These are phyloP conservation scores for Grifola frondosa DNA, from an alignment of 1,284 basidiomycete genomes.

Conservation along the genomic window DNA sequence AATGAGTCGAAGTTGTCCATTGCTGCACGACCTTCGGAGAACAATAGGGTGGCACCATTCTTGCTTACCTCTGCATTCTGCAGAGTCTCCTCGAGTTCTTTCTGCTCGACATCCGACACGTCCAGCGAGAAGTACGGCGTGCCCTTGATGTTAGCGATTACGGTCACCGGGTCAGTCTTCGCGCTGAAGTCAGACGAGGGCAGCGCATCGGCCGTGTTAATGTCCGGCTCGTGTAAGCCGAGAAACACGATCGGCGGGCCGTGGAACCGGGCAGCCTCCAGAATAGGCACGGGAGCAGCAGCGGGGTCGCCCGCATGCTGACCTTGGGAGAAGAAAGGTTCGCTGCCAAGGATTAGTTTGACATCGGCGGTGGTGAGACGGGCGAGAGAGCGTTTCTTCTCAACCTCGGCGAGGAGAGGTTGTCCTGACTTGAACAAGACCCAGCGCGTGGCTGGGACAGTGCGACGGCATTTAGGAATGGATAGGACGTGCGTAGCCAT, in stretches of 20 bases:
- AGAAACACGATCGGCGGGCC: conserved; percentile 66
- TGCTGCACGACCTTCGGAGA: conserved; percentile 68
- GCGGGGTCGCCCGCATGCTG: conserved; percentile 48
- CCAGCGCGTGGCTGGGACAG: conserved; percentile 64
- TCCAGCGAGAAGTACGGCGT: conserved; percentile 82
- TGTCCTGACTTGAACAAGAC: conserved; percentile 70
- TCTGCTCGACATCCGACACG: conserved; percentile 51
- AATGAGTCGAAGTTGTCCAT: conserved; percentile 54
- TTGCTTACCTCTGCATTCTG: conserved; percentile 38
- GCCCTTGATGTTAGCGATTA: conserved; percentile 65
- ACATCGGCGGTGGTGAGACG: conserved; percentile 58
- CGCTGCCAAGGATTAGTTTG: conserved; percentile 40
- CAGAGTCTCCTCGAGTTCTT: conserved; percentile 45
- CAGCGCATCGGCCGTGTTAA: conserved; percentile 43
- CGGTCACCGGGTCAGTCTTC: conserved; percentile 33
- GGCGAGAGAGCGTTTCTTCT: conserved; percentile 42
- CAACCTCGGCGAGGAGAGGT: conserved; percentile 46
- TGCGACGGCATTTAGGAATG: conserved; percentile 71
- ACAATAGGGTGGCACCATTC: conserved; percentile 47
- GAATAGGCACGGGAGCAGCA: conserved; percentile 42
- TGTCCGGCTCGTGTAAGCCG: conserved; percentile 72
- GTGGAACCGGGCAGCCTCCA: conserved; percentile 66
- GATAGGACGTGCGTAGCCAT: conserved; percentile 75
- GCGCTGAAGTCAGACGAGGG: conserved; percentile 62
- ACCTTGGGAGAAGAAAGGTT: conserved; percentile 68